Base-by-base conservation (phyloP, 73 alveolate species). In the Durusdinium trenchii region DNA sequence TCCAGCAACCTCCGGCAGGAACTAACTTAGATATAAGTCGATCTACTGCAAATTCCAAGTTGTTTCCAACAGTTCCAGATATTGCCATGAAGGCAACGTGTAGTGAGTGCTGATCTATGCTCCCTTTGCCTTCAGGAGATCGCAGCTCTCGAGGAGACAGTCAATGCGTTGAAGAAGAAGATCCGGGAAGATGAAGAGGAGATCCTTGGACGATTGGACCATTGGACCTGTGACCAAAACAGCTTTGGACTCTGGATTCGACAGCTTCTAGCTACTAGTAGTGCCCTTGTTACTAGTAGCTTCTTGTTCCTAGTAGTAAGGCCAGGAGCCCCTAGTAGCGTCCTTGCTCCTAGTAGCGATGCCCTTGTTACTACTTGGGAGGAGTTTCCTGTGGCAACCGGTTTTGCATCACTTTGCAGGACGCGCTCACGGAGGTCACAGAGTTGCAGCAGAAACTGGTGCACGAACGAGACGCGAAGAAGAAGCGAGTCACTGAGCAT, bases 141-240 rank as follows among this genome's bases (percentile, higher is more conserved):
- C 94, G 51, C 35, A 36, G 51, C 50, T 20, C 28, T 43, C 6
- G 94, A 84, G n/a, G 94, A 84, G 54, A 51, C 75, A n/a, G 94
- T 75, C 75, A 84, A 84, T 36, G 94, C 94, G n/a, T 75, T 50
- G 51, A 48, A 51, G 32, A 51, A 84, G 76, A 84, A 84, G 94
- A 84, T 84, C 54, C 75, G 51, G 52, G 94, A 84, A 52, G 94
- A 84, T 36, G 94, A 84, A 84, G 94, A 84, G 94, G 94, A 81
- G 54, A 3, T 16, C 42, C 51, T 23, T 23, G 18, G 73, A 60
- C 73, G 30, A 23, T 60, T n/a, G n/a, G 73, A 60, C 73, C 73
- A 57, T 12, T 16, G 12, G 69, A 57, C 69, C 0, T 2, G 30
- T 23, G 73, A 32, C 18, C 18, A 23, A 23, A 60, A 60, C 1